Percentiles rank a stretch among this genome's conserved stretches.
phyloP scores from a whole-genome alignment of 177 flowering plant species.

The Vitis hybrid region DNA sequence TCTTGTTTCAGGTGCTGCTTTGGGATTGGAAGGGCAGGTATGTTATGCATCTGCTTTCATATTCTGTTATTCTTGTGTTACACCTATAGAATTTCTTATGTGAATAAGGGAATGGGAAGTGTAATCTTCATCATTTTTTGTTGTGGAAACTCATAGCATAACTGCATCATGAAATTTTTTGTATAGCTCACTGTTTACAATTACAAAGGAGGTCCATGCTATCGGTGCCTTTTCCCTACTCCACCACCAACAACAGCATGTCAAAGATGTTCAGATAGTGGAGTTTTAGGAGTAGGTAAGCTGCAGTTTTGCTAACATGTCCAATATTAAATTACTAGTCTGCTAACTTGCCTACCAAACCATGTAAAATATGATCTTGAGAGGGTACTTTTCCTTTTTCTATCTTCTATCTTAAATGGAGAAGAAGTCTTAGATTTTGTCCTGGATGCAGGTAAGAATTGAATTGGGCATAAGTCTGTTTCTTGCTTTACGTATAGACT shows the following conservation, averaged over 20 bases:
- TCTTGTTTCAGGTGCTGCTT: constrained; percentile 96
- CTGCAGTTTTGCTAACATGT: background rate
- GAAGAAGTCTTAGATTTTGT: background rate
- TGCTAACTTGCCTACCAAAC: background rate
- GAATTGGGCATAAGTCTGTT: background rate
- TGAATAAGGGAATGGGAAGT: background rate
- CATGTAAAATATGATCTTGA: background rate
- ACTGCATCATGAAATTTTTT: constrained; percentile 8
- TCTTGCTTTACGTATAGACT: background rate
- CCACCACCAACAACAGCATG: constrained; percentile 96
- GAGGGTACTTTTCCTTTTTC: background rate
- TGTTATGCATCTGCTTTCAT: background rate
- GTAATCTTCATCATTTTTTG: too few relatives aligned
- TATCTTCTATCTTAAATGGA: background rate
- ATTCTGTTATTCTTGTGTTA: background rate
- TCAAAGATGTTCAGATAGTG: constrained; percentile 95
- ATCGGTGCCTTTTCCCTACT: constrained; percentile 88
- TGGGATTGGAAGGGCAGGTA: constrained; percentile 99
- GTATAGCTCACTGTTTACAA: constrained; percentile 93
- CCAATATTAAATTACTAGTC: background rate
- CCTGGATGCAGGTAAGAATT: background rate
- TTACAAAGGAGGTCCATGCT: constrained; percentile 92
- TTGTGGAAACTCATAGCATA: constrained; percentile 3
- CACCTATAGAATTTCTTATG: background rate
- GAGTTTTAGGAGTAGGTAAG: constrained; percentile 96